Percentiles rank a stretch among this genome's conserved stretches.
These are phyloP conservation scores for Cicer judaicum DNA, from an alignment of 306 rosid genomes.

Conservation along the genomic window DNA sequence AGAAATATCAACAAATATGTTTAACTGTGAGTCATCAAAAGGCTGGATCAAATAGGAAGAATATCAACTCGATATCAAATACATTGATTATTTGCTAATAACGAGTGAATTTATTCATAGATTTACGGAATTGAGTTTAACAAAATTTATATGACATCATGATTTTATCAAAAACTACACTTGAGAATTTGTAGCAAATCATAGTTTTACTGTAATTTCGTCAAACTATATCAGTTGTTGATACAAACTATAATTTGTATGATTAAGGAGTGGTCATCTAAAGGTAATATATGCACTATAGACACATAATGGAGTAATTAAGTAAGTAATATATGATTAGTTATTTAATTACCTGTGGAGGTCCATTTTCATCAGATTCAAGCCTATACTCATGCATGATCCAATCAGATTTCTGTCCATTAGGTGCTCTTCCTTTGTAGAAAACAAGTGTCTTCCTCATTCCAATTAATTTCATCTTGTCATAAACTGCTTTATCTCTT, in stretches of 20 bases:
- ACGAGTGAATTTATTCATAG: too few relatives aligned
- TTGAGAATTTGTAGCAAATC: too few relatives aligned
- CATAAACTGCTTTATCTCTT: conserved; percentile 89
- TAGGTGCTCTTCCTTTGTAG: conserved; percentile 95
- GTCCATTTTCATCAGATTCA: conserved; percentile 83
- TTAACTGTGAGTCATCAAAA: too few relatives aligned
- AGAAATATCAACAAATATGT: too few relatives aligned
- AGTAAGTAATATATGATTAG: conserved; percentile 33
- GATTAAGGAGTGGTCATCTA: conserved; percentile 4
- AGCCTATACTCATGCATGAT: conserved; percentile 97
- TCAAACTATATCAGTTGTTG: too few relatives aligned
- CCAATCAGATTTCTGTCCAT: conserved; percentile 95
- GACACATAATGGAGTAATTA: not conserved
- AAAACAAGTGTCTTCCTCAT: conserved; percentile 98
- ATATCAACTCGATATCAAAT: too few relatives aligned
- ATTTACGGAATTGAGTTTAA: too few relatives aligned
- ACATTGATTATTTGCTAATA: too few relatives aligned
- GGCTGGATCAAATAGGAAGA: too few relatives aligned
- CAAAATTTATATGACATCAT: too few relatives aligned
- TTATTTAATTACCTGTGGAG: conserved; percentile 70
- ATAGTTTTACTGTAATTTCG: too few relatives aligned
- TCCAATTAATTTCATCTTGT: conserved; percentile 75
- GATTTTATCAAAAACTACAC: too few relatives aligned
- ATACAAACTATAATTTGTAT: not conserved
- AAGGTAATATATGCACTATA: not conserved